These are phyloP conservation scores for Urtica urens DNA, from an alignment of 306 rosid genomes.

Conservation along the genomic window DNA sequence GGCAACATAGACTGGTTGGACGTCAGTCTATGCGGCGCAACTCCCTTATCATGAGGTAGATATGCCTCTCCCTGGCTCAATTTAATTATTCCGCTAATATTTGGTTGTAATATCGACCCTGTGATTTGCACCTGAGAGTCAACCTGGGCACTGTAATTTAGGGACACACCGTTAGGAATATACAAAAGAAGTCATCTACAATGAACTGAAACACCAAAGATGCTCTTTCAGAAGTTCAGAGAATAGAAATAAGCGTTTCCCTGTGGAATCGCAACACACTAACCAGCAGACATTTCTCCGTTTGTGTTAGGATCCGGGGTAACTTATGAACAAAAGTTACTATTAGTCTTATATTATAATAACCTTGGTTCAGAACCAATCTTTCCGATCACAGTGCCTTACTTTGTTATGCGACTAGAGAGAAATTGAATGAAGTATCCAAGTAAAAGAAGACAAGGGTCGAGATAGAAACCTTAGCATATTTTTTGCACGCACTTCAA, in stretches of 20 bases:
- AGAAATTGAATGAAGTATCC: conserved; percentile 4
- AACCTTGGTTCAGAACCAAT: too few species aligned
- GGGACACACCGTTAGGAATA: conserved; percentile 13
- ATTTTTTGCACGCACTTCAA: conserved; percentile 74
- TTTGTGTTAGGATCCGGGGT: conserved; percentile 1
- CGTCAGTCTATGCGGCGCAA: conserved; percentile 56
- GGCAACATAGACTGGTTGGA: conserved; percentile 52
- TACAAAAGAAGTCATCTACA: conserved; percentile 2
- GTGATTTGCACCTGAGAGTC: conserved; percentile 91
- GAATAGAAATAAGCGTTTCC: too few species aligned
- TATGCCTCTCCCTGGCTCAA: conserved; percentile 95
- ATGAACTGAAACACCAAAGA: not conserved
- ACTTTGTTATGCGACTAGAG: not conserved
- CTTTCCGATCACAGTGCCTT: not conserved
- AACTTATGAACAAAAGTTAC: too few species aligned
- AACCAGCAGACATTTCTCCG: not conserved
- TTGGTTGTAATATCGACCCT: conserved; percentile 78
- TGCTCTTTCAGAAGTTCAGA: too few species aligned
- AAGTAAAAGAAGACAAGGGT: conserved; percentile 6
- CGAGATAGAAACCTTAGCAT: conserved; percentile 49
- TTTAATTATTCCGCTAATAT: conserved; percentile 62
- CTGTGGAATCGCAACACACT: not conserved
- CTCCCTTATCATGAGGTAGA: conserved; percentile 82
- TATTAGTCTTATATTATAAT: too few species aligned
- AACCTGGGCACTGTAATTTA: conserved; percentile 71